Conservation (phyloP, 2,329 filamentous ascomycete species). For the Nemania sp. region DNA sequence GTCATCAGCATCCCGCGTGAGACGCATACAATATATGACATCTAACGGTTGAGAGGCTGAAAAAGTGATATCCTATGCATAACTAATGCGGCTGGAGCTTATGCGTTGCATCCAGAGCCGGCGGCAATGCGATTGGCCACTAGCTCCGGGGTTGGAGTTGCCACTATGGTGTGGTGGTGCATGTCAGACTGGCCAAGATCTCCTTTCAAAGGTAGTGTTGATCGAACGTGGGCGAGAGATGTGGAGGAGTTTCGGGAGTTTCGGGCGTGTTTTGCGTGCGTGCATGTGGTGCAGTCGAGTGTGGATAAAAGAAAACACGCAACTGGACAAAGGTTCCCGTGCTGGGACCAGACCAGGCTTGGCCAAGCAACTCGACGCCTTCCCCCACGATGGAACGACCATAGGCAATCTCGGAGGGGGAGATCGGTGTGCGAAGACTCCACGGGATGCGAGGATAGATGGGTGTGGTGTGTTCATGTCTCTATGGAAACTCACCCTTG, state of each 20-base stretch:
- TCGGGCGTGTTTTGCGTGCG: not conserved
- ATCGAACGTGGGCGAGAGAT: not conserved
- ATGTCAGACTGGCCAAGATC: slow-evolving; percentile 15
- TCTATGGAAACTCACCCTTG: slow-evolving; percentile 1
- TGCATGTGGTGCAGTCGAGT: not conserved
- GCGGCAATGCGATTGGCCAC: not conserved
- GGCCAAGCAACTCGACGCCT: slow-evolving; percentile 2
- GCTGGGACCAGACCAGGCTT: slow-evolving; percentile 1
- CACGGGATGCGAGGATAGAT: not conserved
- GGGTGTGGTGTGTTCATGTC: not conserved
- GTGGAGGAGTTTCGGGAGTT: not conserved
- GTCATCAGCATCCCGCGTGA: not conserved
- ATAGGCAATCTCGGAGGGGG: not conserved
- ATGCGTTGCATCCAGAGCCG: slow-evolving; percentile 9
- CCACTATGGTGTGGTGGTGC: slow-evolving; percentile 4
- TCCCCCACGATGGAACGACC: not conserved
- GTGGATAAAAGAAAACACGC: not conserved
- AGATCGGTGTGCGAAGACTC: not conserved
- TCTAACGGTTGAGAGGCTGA: slow-evolving; percentile 17
- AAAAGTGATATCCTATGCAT: slow-evolving; percentile 10
- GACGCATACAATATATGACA: not conserved
- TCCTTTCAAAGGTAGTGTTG: too few species aligned
- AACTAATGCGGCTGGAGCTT: slow-evolving; percentile 9
- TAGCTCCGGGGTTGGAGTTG: slow-evolving; percentile 3
- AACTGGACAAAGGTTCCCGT: not conserved